phyloP scores from a whole-genome alignment of 495 filamentous ascomycete genomes.

The Polyplosphaeria fusca region DNA sequence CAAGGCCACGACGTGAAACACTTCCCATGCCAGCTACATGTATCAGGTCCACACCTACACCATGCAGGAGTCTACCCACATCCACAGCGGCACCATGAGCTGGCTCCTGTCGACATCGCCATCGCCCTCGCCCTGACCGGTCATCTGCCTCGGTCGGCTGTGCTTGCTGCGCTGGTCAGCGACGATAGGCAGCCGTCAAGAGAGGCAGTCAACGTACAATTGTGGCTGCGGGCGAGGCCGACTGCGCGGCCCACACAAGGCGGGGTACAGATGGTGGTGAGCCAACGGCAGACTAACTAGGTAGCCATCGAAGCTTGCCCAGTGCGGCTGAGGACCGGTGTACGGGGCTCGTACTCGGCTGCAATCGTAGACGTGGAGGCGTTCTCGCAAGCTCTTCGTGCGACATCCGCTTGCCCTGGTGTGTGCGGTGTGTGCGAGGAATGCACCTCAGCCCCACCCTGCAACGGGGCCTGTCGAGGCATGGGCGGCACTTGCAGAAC shows the following conservation, averaged over 20 bases:
- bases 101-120: background rate
- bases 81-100: background rate
- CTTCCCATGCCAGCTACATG: background rate
- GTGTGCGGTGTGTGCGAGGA: constrained; percentile 6
- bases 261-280: background rate
- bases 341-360: background rate
- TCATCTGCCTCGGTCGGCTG: background rate
- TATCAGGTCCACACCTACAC: constrained; percentile 9
- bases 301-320: no score
- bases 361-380: constrained; percentile 1
- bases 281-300: background rate
- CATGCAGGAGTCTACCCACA: background rate
- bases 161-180: no score
- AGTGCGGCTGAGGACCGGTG: constrained; percentile 11
- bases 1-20: constrained; percentile 22
- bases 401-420: background rate
- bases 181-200: no score
- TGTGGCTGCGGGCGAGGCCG: background rate
- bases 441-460: background rate
- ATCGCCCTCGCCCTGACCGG: background rate
- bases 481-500: background rate
- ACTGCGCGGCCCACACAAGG: background rate
- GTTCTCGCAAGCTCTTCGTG: constrained; percentile 4
- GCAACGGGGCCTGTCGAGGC: background rate
- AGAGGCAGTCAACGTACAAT: background rate